Base-by-base conservation (phyloP, 2,329 filamentous ascomycete species). In the Penicillium psychrosexuale region DNA sequence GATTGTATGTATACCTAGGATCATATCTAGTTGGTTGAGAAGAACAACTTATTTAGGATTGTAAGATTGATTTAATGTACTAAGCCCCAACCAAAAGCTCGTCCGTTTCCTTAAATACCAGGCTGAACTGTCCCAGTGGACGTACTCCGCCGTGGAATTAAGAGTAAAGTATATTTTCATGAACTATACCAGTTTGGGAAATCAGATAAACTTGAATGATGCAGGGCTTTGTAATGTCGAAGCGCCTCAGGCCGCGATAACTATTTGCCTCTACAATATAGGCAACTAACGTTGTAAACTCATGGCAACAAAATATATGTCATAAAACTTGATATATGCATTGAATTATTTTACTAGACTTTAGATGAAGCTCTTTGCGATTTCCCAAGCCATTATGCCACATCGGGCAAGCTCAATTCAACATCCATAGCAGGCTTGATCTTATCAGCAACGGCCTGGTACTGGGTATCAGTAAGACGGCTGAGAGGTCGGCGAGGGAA, bases 401-500 rank as follows among this genome's bases (percentile, higher is more conserved):
- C 64, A 63, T 75, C 72, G 39, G 69, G 69, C 60, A 75, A 61
- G 22, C 63, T 59, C 44, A 55, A 31, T 61, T 75, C 72, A 47
- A 73, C 62, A 39, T 68, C 67, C 63, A 75, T 63, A 8, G 70
- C 68, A 37, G 67, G 61, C 63, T 71, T 69, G 36, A 75, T 72
- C 51, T 68, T 66, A 49, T 66, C 66, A 11, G 69, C 69, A 30
- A 75, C 54, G 8, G 57, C 59, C 61, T 70, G 58, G 9, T 61
- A 62, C 53, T 72, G 65, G 8, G 58, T 64, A 46, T 69, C 68
- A 33, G 60, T 69, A 43, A 74, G 61, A 50, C 72, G 65, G 36
- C 50, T 66, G 57, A 75, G 59, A 30, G 90, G 90, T 64, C 82
- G 80, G 57, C 91, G 83, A 2, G 90, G 88, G 71, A 84, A 86